Conservation (phyloP, 2,329 filamentous ascomycete genomes). For the Trichoderma koningiopsis region DNA sequence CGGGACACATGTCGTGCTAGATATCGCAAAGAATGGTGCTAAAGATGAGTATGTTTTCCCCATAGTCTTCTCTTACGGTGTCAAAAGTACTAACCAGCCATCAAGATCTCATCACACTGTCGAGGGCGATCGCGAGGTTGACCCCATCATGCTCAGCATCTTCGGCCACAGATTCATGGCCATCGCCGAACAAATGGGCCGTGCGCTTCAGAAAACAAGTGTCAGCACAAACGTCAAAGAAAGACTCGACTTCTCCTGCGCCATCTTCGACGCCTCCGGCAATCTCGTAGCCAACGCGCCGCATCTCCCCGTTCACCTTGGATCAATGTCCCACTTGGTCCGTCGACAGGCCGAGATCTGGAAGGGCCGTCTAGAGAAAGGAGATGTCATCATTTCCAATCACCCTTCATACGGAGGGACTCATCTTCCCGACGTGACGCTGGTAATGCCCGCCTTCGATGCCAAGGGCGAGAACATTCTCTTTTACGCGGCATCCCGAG, state of each 20-base stretch:
- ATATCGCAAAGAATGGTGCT: conserved; percentile 63
- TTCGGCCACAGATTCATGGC: conserved; percentile 85
- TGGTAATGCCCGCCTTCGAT: conserved; percentile 77
- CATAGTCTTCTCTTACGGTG: background rate
- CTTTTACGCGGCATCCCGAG: conserved; percentile 79
- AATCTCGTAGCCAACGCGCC: conserved; percentile 78
- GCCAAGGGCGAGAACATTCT: conserved; percentile 66
- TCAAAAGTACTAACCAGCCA: background rate
- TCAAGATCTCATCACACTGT: conserved; percentile 30
- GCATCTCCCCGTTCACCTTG: conserved; percentile 78
- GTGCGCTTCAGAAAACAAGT: conserved; percentile 76
- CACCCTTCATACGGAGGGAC: conserved; percentile 83
- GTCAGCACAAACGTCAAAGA: conserved; percentile 84
- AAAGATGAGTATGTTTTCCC: conserved; percentile 37
- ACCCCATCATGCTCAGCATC: conserved; percentile 77
- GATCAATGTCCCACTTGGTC: conserved; percentile 81
- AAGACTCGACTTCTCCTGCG: conserved; percentile 79
- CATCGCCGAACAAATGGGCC: conserved; percentile 82
- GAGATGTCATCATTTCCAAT: conserved; percentile 81
- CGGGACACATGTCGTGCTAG: conserved; percentile 86
- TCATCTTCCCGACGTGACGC: conserved; percentile 79
- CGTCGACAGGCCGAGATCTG: conserved; percentile 77
- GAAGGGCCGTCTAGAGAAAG: conserved; percentile 73
- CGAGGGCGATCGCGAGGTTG: conserved; percentile 49
- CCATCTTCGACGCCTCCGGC: conserved; percentile 74